Percentiles rank a stretch among this genome's conserved stretches.
These are phyloP conservation scores for Dipodascus geniculatus DNA, from an alignment of 805 yeast genomes.

Conservation along the genomic window DNA sequence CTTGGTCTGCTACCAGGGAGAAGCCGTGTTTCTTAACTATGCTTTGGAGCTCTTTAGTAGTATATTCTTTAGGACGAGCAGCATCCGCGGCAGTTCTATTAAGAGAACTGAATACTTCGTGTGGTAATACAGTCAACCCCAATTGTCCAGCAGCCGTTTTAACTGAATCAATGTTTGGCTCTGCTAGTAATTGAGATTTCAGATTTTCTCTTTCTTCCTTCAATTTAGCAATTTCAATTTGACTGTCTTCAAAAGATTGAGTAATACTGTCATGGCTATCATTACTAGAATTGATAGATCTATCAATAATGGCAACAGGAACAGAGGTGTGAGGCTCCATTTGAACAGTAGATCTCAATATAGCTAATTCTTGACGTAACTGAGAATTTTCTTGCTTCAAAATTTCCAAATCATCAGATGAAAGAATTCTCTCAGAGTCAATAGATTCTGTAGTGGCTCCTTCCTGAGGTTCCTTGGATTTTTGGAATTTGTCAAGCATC, in stretches of 20 bases:
- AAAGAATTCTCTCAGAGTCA: background rate
- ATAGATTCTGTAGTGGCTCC: too few species aligned
- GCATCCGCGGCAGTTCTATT: background rate
- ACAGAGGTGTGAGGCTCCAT: background rate
- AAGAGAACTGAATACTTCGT: constrained; percentile 1
- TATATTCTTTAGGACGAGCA: background rate
- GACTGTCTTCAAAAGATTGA: background rate
- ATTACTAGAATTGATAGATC: background rate
- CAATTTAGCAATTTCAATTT: background rate
- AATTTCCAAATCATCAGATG: background rate
- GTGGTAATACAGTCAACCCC: background rate
- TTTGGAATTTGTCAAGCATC: background rate
- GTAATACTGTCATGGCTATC: background rate
- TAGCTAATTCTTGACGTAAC: background rate
- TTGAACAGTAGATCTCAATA: background rate
- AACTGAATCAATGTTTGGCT: background rate
- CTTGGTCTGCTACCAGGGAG: background rate
- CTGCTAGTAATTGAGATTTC: background rate
- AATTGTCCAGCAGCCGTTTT: background rate
- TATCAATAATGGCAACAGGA: background rate
- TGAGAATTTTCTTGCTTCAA: background rate
- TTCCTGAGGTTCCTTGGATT: too few species aligned
- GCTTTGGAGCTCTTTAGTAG: background rate
- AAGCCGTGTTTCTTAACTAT: background rate
- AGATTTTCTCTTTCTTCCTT: background rate